Conservation (phyloP, 75 land plant genomes). For the Pseudotsuga menziesii region DNA sequence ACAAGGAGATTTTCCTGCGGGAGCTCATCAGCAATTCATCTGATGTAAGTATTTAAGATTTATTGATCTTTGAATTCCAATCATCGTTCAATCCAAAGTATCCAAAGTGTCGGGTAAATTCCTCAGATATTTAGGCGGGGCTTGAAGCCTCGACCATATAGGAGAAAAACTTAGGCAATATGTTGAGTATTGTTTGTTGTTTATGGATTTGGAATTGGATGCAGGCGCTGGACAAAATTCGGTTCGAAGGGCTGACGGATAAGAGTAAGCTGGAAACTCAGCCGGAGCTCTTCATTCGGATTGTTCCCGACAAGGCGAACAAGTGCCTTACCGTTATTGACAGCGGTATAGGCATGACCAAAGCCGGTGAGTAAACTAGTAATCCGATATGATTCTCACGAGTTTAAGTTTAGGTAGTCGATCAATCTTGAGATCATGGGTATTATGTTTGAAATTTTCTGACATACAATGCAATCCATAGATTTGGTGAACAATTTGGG, state of each 20-base stretch:
- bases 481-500: slow-evolving; percentile 80
- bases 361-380: slow-evolving; percentile 9
- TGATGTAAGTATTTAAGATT: slow-evolving; percentile 32
- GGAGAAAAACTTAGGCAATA: too few relatives aligned
- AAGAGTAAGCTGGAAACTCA: slow-evolving; percentile 62
- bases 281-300: slow-evolving; percentile 57
- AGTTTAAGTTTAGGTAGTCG: neutral
- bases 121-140: too few relatives aligned
- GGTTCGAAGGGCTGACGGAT: slow-evolving; percentile 76
- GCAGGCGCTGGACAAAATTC: slow-evolving; percentile 71
- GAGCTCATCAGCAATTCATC: slow-evolving; percentile 76
- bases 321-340: slow-evolving; percentile 42
- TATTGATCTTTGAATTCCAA: too few relatives aligned
- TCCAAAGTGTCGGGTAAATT: too few relatives aligned
- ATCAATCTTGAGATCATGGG: neutral
- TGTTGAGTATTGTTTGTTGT: too few relatives aligned
- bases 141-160: too few relatives aligned
- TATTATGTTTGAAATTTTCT: neutral
- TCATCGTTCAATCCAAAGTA: too few relatives aligned
- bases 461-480: slow-evolving; percentile 9
- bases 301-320: slow-evolving; percentile 42
- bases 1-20: slow-evolving; percentile 71
- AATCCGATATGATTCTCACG: too few relatives aligned
- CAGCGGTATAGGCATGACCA: slow-evolving; percentile 56
- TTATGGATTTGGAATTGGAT: too few relatives aligned